phyloP scores from a whole-genome alignment of 768 basidiomycete species.

The Cystoderma amianthinum region DNA sequence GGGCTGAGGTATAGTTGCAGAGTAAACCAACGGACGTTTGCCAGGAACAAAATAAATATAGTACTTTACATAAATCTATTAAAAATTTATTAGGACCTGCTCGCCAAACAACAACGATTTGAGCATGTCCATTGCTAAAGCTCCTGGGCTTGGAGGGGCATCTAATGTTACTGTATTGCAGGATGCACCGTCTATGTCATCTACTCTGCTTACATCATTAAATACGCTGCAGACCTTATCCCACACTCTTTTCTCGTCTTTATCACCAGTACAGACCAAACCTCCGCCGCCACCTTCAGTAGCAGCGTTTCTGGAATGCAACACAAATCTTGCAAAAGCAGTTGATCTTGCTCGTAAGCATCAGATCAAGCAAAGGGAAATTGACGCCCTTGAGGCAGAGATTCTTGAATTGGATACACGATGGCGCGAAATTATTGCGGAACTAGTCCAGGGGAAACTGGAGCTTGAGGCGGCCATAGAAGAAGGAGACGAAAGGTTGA shows the following conservation, averaged over 20 bases:
- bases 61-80: no score
- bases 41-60: no score
- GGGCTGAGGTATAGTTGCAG: no score
- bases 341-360: conserved; percentile 62
- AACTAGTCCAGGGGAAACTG: conserved; percentile 57
- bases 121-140: no score
- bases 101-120: conserved; percentile 1
- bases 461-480: conserved; percentile 65
- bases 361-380: conserved; percentile 69
- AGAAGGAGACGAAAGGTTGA: conserved; percentile 69
- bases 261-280: conserved; percentile 60
- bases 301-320: conserved; percentile 53
- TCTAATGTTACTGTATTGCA: conserved; percentile 2
- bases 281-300: conserved; percentile 57
- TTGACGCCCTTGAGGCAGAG: conserved; percentile 67
- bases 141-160: no score
- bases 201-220: conserved; percentile 55
- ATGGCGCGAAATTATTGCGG: conserved; percentile 64
- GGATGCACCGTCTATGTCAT: conserved; percentile 45
- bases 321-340: conserved; percentile 58
- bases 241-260: conserved; percentile 62
- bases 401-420: conserved; percentile 58
- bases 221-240: conserved; percentile 56
- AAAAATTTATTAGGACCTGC: no score
- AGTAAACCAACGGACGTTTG: no score